Base-by-base conservation (phyloP, 305 asterid genomes). In the Rubia tinctorum region DNA sequence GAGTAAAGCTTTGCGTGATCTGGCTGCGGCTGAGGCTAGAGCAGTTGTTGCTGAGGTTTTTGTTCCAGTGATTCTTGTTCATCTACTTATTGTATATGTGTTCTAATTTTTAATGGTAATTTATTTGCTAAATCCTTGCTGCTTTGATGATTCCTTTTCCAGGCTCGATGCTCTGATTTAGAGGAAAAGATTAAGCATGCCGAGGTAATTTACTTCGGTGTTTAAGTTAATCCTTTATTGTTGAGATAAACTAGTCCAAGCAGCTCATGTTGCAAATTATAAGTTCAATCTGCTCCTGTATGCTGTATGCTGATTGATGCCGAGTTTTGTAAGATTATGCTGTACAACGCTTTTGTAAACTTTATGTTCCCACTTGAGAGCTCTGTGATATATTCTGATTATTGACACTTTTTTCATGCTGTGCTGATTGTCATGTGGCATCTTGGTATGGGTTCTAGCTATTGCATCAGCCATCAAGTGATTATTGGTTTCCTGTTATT, bases 1-100 rank as follows among this genome's bases (percentile, higher is more conserved):
- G 75, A 75, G 90, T 59, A 82, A 84, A 62, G 85, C 93, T 27
- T 78, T 86, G 88, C 93, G 79, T 80, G 86, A 94, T 27, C 76
- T 85, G 43, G 87, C 93, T 80, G 87, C 84, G 60, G 96, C 96
- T 53, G 97, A 95, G 85, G 84, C 94, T 73, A 86, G 96, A 81
- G 98, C 97, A 77, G 87, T 91, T 69, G 84, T 81, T 81, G 96
- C 98, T 23, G 98, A 95, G 96, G 98, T 88, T 34, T 62, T 42
- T 69, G 37, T 20, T 30, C n/a, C n/a, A n/a, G 22, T 43, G 23
- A 5, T 64, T 17, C 8, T 5, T 62, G 37, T 63, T 20, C 11
- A 56, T 63, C 37, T 44, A 18, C 14, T 51, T 22, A 14, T 34
- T 27, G n/a, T 49, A 30, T 63, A 22, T 22, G 73, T 7, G 59